Evolutionary conservation across 192 early-diverging fungal species (phyloP), one percentile per base, ranked within the genome.

Genomic region (Gamsiella multidivaricata): DNA sequence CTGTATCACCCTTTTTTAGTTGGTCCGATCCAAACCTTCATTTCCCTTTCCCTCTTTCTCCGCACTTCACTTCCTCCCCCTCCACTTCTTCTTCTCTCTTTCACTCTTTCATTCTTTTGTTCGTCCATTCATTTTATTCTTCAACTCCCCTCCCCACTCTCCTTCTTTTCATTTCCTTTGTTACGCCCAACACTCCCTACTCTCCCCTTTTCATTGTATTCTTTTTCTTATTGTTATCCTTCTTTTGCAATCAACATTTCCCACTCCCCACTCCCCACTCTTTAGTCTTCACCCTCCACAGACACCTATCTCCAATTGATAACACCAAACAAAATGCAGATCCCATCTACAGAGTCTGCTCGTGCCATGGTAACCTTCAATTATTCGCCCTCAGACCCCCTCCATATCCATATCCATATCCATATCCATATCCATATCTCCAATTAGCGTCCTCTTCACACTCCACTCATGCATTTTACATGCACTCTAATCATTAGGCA

Each of bases 281-380:
- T 55, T 39, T 34, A 37, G 31, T 36, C 42, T 36, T 29, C 50
- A 14, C 54, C 32, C 54, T 52, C 36, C 34, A 41, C 50, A 26
- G 32, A 36, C 15, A 7, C 29, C 5, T n/a, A 6, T 32, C 59
- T n/a, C n/a, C n/a, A n/a, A n/a, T n/a, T n/a, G n/a, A n/a, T n/a
- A n/a, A n/a, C n/a, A n/a, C n/a, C n/a, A n/a, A 9, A 20, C 54
- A 37, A 9, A 9, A 56, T 56, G 54, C 31, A 37, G 1, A 33
- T 22, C 5, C 37, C 53, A 0, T 55, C 64, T 25, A 32, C 42
- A 46, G 20, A 54, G 2, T 42, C 51, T 47, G 64, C 64, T 20
- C 52, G 52, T 15, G 52, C 49, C 29, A 55, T 53, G 64, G 64
- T 66, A 55, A 43, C 10, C 7, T 12, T 4, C n/a, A 25, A 32